Conservation (phyloP, 2,329 filamentous ascomycete species). For the Apiospora marii region DNA sequence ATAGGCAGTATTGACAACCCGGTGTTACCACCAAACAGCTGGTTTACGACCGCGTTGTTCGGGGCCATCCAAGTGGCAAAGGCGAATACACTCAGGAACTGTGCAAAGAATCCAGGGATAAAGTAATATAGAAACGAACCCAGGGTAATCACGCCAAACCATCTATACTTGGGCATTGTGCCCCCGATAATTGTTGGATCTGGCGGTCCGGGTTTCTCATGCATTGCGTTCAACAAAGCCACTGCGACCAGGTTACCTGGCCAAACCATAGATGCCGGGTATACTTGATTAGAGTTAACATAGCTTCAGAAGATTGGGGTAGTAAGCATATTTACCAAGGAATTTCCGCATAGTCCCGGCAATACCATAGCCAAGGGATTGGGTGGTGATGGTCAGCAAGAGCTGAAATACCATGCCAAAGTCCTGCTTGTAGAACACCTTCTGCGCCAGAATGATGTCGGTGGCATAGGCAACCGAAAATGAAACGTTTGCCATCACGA, state of each 20-base stretch:
- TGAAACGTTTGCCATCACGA: slow-evolving; percentile 75
- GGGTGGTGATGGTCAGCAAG: slow-evolving; percentile 71
- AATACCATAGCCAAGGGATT: slow-evolving; percentile 74
- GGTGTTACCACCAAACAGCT: slow-evolving; percentile 74
- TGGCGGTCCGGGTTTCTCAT: slow-evolving; percentile 62
- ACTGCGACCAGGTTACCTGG: slow-evolving; percentile 72
- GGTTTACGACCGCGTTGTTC: slow-evolving; percentile 72
- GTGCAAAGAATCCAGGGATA: slow-evolving; percentile 73
- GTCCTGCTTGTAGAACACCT: slow-evolving; percentile 74
- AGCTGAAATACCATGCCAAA: slow-evolving; percentile 74
- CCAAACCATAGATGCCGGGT: slow-evolving; percentile 79
- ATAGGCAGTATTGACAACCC: slow-evolving; percentile 74
- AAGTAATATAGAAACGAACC: slow-evolving; percentile 72
- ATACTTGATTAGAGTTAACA: slow-evolving; percentile 49
- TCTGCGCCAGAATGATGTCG: slow-evolving; percentile 75
- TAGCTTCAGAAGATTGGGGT: neutral
- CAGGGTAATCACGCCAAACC: slow-evolving; percentile 66
- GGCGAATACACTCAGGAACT: slow-evolving; percentile 74
- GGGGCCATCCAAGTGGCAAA: slow-evolving; percentile 77
- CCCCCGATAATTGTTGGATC: slow-evolving; percentile 67
- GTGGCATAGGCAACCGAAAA: slow-evolving; percentile 77
- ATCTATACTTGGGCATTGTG: slow-evolving; percentile 69
- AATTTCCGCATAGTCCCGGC: slow-evolving; percentile 73
- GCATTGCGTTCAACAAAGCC: slow-evolving; percentile 75
- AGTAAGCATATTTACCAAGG: slow-evolving; percentile 51